Evolutionary conservation across 169 alveolate species (phyloP), one percentile per base, ranked within the genome.

Genomic region (Plasmodium yoelii): DNA sequence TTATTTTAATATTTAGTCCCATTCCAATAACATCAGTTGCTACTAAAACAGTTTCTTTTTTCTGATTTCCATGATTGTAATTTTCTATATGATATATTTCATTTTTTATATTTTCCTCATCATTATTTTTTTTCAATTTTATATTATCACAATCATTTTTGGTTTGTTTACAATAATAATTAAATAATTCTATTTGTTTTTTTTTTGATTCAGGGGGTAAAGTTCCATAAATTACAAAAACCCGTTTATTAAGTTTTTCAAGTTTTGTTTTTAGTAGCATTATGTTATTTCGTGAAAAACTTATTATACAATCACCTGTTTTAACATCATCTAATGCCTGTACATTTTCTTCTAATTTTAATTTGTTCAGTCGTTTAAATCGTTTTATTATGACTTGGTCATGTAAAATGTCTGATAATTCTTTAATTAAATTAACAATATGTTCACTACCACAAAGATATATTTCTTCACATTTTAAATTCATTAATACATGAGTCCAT

Each of bases 11-110:
- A 82, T 97, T 97, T 51, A 97, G 88, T 9, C 99, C 99, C 98
- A 97, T 94, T 8, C 99, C 99, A 34, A 97, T 95, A n/a, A 97
- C 99, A 82, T 97, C 98, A 0, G 99, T 96, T 4, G 99, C 97
- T 12, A 97, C 93, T 56, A 97, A 87, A 46, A 90, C 88, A 9
- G 96, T 87, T 64, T 88, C 28, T 7, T 89, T 92, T 5, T 93
- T 90, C 9, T 69, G 88, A 44, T 94, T 95, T 6, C 95, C 95
- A 71, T 95, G 28, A 12, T 68, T 47, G 1, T 3, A n/a, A 47
- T 18, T 34, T 3, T 13, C 67, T 15, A 1, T 8, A 24, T 1
- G 28, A 9, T 13, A n/a, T 0, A 5, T 19, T 46, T 68, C 77
- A 42, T 10, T 59, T 34, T 34, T 34, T 34, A 34, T 34, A 34